Evolutionary conservation across 1,284 basidiomycete species (phyloP).

Genomic region (Ustilago crameri): DNA sequence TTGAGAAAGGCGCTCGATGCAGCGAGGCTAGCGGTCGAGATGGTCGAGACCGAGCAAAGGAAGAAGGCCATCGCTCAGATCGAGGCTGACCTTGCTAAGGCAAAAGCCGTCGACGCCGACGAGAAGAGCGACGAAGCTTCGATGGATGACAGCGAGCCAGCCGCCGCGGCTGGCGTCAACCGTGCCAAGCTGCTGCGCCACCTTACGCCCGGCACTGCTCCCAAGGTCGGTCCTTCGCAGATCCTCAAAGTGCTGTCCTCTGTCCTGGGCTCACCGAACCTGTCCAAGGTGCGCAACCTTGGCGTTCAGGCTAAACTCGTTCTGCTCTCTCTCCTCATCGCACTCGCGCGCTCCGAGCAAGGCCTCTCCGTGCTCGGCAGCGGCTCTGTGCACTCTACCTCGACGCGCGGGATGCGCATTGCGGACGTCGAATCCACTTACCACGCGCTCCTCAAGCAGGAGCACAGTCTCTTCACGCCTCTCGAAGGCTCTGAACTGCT

Average conservation of each 20-base stretch:
- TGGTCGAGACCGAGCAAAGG: slow-evolving; percentile 63
- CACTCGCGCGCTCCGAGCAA: slow-evolving; percentile 41
- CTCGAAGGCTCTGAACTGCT: slow-evolving; percentile 62
- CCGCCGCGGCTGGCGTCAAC: slow-evolving; percentile 2
- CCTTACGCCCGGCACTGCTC: slow-evolving; percentile 52
- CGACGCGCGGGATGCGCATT: slow-evolving; percentile 31
- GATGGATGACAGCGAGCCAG: slow-evolving; percentile 7
- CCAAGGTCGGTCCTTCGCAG: slow-evolving; percentile 62
- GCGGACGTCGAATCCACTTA: slow-evolving; percentile 61
- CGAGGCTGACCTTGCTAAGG: slow-evolving; percentile 22
- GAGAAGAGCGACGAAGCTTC: background rate
- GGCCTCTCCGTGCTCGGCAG: slow-evolving; percentile 42
- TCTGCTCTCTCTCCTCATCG: slow-evolving; percentile 58
- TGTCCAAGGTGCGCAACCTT: slow-evolving; percentile 59
- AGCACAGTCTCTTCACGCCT: slow-evolving; percentile 49
- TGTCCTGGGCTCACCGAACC: slow-evolving; percentile 60
- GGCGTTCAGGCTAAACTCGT: slow-evolving; percentile 64
- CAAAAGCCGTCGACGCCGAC: background rate
- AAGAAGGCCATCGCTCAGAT: slow-evolving; percentile 37
- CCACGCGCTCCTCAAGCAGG: slow-evolving; percentile 47
- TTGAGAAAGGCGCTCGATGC: slow-evolving; percentile 69
- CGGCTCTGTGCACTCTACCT: slow-evolving; percentile 1
- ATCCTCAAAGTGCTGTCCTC: slow-evolving; percentile 63
- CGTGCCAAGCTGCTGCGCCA: slow-evolving; percentile 40
- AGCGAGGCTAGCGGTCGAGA: slow-evolving; percentile 67